These are phyloP conservation scores for Hydrangea macrophylla DNA, from an alignment of 148 eudicot species.

Conservation along the genomic window DNA sequence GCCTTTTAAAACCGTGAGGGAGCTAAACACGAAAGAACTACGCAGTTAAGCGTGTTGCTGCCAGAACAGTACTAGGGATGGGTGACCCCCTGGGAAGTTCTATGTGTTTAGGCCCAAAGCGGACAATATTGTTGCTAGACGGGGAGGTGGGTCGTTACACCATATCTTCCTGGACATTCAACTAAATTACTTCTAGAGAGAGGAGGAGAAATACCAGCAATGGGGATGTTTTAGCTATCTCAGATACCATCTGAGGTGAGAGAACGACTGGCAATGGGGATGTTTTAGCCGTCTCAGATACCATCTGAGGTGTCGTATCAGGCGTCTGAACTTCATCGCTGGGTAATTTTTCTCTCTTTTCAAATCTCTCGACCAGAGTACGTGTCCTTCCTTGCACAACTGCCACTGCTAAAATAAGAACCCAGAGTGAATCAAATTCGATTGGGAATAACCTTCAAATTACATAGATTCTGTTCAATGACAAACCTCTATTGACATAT, in stretches of 20 bases:
- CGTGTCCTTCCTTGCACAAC: constrained; percentile 82
- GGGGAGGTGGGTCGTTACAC: too few species aligned
- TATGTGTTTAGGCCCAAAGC: too few species aligned
- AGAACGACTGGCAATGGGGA: constrained; percentile 35
- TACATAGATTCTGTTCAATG: constrained; percentile 17
- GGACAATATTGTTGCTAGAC: too few species aligned
- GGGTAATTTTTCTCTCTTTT: constrained; percentile 44
- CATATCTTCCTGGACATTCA: too few species aligned
- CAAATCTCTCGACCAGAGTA: constrained; percentile 89
- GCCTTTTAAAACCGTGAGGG: too few species aligned
- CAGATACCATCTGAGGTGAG: constrained; percentile 41
- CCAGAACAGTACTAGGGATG: too few species aligned
- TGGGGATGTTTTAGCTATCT: constrained; percentile 41
- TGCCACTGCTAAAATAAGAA: constrained; percentile 40
- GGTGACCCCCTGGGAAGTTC: too few species aligned
- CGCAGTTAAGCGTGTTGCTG: too few species aligned
- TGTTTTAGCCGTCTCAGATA: constrained; percentile 45
- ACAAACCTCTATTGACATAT: constrained; percentile 68
- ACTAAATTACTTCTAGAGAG: neutral
- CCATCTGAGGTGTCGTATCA: constrained; percentile 34
- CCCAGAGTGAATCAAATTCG: constrained; percentile 16
- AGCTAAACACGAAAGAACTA: too few species aligned
- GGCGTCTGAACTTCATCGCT: constrained; percentile 39
- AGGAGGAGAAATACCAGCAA: constrained; percentile 26
- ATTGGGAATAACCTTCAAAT: constrained; percentile 11